These are phyloP conservation scores for Fonsecaea multimorphosa DNA, from an alignment of 2,329 filamentous ascomycete species.

Conservation along the genomic window DNA sequence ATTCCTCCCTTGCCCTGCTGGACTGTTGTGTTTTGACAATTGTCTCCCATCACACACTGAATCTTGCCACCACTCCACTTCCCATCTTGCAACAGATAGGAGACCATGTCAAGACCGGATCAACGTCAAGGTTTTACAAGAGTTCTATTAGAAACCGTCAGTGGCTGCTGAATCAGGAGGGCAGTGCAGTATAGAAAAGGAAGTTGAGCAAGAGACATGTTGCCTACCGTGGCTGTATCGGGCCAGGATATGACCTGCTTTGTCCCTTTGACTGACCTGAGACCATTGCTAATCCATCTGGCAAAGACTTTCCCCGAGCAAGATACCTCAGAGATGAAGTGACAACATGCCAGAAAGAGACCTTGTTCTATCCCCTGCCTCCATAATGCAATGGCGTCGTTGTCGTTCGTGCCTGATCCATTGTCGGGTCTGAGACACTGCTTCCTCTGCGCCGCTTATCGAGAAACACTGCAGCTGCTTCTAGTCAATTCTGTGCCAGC, in stretches of 20 bases:
- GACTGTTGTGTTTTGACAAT: background rate
- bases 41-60: background rate
- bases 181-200: background rate
- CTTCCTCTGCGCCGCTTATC: background rate
- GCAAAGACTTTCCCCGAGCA: background rate
- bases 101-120: no score
- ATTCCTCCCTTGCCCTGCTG: background rate
- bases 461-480: background rate
- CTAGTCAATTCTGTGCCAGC: background rate
- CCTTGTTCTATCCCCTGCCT: background rate
- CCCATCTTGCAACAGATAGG: no score
- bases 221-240: background rate
- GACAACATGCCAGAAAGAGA: background rate
- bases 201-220: background rate
- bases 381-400: background rate
- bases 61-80: no score
- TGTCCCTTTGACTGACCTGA: background rate
- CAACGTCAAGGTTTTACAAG: no score
- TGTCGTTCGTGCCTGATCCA: background rate
- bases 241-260: background rate
- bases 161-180: no score
- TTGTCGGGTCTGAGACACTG: background rate
- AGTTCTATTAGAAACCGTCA: no score
- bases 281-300: background rate
- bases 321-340: background rate